phyloP scores from a whole-genome alignment of 805 yeast genomes.

The Wickerhamiella azymoides region DNA sequence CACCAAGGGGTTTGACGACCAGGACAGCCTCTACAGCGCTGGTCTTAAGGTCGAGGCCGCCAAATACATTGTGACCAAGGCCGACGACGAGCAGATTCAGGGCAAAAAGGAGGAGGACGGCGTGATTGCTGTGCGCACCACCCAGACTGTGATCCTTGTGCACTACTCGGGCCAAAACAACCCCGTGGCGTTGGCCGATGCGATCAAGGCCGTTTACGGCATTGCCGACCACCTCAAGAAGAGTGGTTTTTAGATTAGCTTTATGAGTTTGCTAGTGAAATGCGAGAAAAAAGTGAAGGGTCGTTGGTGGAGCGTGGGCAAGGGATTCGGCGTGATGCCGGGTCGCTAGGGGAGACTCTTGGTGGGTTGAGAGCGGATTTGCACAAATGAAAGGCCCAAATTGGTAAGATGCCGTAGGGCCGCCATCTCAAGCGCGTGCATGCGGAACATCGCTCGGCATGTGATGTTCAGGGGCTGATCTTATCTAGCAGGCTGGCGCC shows the following conservation, averaged over 20 bases:
- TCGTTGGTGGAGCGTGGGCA: too few species aligned
- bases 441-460: too few species aligned
- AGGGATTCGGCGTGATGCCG: too few species aligned
- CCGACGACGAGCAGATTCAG: slow-evolving; percentile 86
- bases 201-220: slow-evolving; percentile 86
- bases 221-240: slow-evolving; percentile 74
- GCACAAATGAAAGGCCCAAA: too few species aligned
- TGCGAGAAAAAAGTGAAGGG: background rate
- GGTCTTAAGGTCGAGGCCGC: slow-evolving; percentile 78
- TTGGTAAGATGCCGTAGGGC: too few species aligned
- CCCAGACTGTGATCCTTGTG: slow-evolving; percentile 83
- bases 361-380: too few species aligned
- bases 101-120: slow-evolving; percentile 87
- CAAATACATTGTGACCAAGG: slow-evolving; percentile 77
- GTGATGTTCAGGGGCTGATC: too few species aligned
- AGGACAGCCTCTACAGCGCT: slow-evolving; percentile 62
- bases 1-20: slow-evolving; percentile 68
- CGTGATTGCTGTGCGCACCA: slow-evolving; percentile 79
- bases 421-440: too few species aligned
- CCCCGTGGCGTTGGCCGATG: slow-evolving; percentile 74
- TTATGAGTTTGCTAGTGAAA: too few species aligned
- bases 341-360: too few species aligned
- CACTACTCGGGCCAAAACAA: slow-evolving; percentile 44
- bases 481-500: too few species aligned
- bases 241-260: slow-evolving; percentile 2